Conservation (phyloP, 176 grass and related monocot species). For the Poa pratensis region DNA sequence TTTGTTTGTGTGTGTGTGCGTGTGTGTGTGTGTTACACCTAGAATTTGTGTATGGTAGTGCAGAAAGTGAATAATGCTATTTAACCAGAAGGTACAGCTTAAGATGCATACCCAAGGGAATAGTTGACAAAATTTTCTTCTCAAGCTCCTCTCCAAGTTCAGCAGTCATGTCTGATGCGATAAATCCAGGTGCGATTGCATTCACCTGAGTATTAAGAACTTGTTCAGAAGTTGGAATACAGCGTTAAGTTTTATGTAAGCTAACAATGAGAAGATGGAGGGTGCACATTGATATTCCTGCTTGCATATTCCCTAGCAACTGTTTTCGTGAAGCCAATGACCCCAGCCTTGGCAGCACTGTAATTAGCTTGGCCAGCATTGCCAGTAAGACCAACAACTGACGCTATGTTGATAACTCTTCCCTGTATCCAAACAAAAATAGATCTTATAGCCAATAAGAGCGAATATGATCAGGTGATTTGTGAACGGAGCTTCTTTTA, state of each 20-base stretch:
- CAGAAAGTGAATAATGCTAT: background rate
- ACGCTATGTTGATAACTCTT: constrained; percentile 93
- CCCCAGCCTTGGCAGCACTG: constrained; percentile 88
- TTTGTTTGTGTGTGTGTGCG: no score
- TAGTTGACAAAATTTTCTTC: constrained; percentile 88
- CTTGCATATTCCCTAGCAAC: constrained; percentile 98
- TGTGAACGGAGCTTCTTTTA: constrained; percentile 20
- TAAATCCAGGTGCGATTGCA: constrained; percentile 95
- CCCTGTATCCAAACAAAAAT: constrained; percentile 58
- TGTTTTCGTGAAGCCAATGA: constrained; percentile 97
- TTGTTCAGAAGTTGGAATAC: constrained; percentile 20
- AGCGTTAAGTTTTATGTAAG: background rate
- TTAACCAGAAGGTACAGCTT: background rate
- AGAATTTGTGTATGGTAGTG: background rate
- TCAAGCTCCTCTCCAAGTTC: constrained; percentile 85
- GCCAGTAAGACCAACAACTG: constrained; percentile 91
- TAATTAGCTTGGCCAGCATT: constrained; percentile 97
- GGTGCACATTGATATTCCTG: constrained; percentile 84
- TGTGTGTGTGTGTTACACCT: no score
- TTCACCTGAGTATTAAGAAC: constrained; percentile 71
- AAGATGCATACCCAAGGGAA: constrained; percentile 75
- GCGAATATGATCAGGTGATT: background rate
- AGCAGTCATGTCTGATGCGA: constrained; percentile 91
- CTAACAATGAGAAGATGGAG: constrained; percentile 25
- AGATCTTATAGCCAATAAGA: constrained; percentile 14